A percentile compares a stretch with the other conserved stretches of the same genome.
Evolutionary conservation across 805 yeast genomes (phyloP).

Genomic region (Priceomyces castillae): DNA sequence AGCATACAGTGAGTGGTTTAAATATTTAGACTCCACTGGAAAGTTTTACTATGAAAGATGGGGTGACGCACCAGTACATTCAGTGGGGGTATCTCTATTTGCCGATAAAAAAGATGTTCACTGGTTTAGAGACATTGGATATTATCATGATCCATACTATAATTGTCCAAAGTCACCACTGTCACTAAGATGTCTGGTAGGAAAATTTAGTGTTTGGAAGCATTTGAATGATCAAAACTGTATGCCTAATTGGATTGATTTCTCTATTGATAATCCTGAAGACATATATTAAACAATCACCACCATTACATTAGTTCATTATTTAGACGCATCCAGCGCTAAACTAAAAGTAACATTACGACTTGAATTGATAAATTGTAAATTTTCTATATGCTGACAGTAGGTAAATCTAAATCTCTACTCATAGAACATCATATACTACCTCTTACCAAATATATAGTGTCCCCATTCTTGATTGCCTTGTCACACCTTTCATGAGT

Average conservation of each 20-base stretch:
- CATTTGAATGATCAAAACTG: conserved; percentile 69
- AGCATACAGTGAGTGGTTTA: conserved; percentile 63
- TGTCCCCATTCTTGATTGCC: conserved; percentile 48
- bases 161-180: conserved; percentile 62
- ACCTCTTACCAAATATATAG: conserved; percentile 54
- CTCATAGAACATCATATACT: conserved; percentile 8
- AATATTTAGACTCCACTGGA: conserved; percentile 62
- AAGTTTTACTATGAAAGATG: conserved; percentile 89
- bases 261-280: conserved; percentile 22
- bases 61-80: conserved; percentile 94
- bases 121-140: conserved; percentile 87
- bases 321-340: too few relatives aligned
- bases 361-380: too few relatives aligned
- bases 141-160: conserved; percentile 68
- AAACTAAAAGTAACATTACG: too few relatives aligned
- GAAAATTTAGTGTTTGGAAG: conserved; percentile 51
- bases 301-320: too few relatives aligned
- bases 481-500: conserved; percentile 38
- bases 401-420: neutral
- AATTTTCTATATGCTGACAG: too few relatives aligned
- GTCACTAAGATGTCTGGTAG: conserved; percentile 51
- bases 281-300: conserved; percentile 11
- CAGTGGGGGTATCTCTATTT: conserved; percentile 69
- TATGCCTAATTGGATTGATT: conserved; percentile 64
- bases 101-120: conserved; percentile 68